phyloP scores from a whole-genome alignment of 805 yeast genomes.

The Sugiyamaella floridensis region DNA sequence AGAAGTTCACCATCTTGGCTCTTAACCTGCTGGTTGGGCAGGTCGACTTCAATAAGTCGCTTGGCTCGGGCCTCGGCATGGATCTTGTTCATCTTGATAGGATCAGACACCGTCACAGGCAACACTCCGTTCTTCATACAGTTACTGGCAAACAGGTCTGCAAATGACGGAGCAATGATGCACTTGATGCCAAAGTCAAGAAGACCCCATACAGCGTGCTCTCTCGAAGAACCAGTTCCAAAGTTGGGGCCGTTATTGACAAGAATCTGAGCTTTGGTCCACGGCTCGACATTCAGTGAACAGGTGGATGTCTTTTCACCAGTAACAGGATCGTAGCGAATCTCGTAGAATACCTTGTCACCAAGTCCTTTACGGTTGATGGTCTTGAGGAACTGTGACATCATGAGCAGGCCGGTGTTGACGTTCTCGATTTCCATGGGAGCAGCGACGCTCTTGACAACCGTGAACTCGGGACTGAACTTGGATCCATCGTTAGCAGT shows the following conservation, averaged over 20 bases:
- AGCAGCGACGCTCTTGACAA: slow-evolving; percentile 79
- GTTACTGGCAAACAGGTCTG: slow-evolving; percentile 95
- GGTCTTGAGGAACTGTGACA: slow-evolving; percentile 94
- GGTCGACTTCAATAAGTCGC: slow-evolving; percentile 63
- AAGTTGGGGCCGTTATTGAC: slow-evolving; percentile 93
- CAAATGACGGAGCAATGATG: slow-evolving; percentile 95
- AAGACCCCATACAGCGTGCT: slow-evolving; percentile 98
- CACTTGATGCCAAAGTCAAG: slow-evolving; percentile 94
- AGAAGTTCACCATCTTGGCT: slow-evolving; percentile 63
- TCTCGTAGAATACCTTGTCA: slow-evolving; percentile 82
- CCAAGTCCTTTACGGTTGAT: slow-evolving; percentile 92
- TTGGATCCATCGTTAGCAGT: slow-evolving; percentile 24
- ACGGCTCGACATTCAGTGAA: slow-evolving; percentile 77
- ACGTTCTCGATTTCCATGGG: slow-evolving; percentile 91
- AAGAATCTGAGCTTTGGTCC: slow-evolving; percentile 68
- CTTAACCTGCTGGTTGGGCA: slow-evolving; percentile 73
- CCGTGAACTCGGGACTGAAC: slow-evolving; percentile 73
- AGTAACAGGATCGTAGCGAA: slow-evolving; percentile 58
- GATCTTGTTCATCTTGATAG: slow-evolving; percentile 58
- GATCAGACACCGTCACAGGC: slow-evolving; percentile 84
- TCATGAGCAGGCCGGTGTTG: slow-evolving; percentile 96
- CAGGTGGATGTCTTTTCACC: slow-evolving; percentile 73
- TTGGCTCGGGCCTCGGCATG: slow-evolving; percentile 76
- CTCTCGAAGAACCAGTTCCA: slow-evolving; percentile 98
- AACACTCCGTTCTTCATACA: slow-evolving; percentile 91